A percentile compares a stretch with the other conserved stretches of the same genome.
phyloP scores from a whole-genome alignment of 2,329 filamentous ascomycete species.

The Penicillium sp. region DNA sequence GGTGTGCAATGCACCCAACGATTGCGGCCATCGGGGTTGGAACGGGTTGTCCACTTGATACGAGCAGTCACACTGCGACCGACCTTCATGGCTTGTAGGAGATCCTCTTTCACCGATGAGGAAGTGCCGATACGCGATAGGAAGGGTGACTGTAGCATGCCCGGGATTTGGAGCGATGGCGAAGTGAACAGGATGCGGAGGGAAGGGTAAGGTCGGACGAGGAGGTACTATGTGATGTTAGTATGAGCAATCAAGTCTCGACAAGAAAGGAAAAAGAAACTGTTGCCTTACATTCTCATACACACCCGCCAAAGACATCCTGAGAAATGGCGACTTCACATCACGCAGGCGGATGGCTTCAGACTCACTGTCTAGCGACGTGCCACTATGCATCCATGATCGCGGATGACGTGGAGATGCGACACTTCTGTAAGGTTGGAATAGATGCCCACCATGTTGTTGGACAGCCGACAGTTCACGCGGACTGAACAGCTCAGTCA shows the following conservation, averaged over 20 bases:
- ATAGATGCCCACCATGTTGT: slow-evolving; percentile 57
- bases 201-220: slow-evolving; percentile 60
- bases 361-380: slow-evolving; percentile 20
- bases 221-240: slow-evolving; percentile 35
- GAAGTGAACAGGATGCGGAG: slow-evolving; percentile 68
- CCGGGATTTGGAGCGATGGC: slow-evolving; percentile 64
- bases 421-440: slow-evolving; percentile 24
- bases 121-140: slow-evolving; percentile 48
- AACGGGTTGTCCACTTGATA: slow-evolving; percentile 64
- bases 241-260: background rate
- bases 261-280: background rate
- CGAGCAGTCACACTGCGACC: slow-evolving; percentile 73
- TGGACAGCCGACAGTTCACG: slow-evolving; percentile 65
- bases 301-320: slow-evolving; percentile 42
- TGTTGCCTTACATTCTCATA: slow-evolving; percentile 56
- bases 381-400: slow-evolving; percentile 18
- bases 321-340: slow-evolving; percentile 35
- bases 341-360: slow-evolving; percentile 39
- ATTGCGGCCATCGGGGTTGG: slow-evolving; percentile 57
- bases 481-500: slow-evolving; percentile 69
- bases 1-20: slow-evolving; percentile 79
- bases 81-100: slow-evolving; percentile 61
- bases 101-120: slow-evolving; percentile 53
- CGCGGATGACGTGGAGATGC: slow-evolving; percentile 8
- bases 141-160: slow-evolving; percentile 62